Base-by-base conservation (phyloP, 371 early-diverging fungal genomes). In the Mycotypha africana region DNA sequence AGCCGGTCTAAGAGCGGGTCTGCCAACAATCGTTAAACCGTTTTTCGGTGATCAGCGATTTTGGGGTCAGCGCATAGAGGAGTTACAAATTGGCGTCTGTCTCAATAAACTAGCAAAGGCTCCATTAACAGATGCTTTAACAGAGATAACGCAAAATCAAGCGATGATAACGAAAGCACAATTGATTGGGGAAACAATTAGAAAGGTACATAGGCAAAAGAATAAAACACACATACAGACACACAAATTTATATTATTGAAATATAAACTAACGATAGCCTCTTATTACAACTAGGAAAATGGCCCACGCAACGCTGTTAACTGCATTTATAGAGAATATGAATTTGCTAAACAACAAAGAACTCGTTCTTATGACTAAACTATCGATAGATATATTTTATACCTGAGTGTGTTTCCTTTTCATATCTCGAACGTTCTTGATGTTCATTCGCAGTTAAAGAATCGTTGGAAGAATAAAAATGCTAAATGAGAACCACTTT, bases 41-140 rank as follows among this genome's bases (percentile, higher is more conserved):
- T 91, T 85, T 55, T 91, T 91, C 67, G 91, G 88, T 10, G 91
- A 91, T 49, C 90, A 91, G 43, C 76, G 69, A 26, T 91, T 91
- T 51, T 89, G 90, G 89, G 88, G 79, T 0, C 70, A 78, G 24
- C 81, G 85, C 2, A 45, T 88, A 2, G 76, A 81, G 38, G 81
- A 81, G 16, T 62, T 82, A 36, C 76, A 75, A n/a, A 67, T 78
- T 9, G 89, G 89, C 15, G 47, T 82, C 5, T 72, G 74, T 39
- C 47, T 86, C 14, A 68, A 68, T 16, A 80, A 84, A 17, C 51
- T 88, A 26, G 78, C 68, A 0, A 69, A 67, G 11, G 67, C 72
- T 20, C 70, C 64, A 16, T 53, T 89, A 28, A 49, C 70, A 0
- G 53, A 66, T 1, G 84, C 83, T 1, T 35, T 89, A 19, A 49